A percentile compares a stretch with the other conserved stretches of the same genome.
Conservation (phyloP, 192 early-diverging fungal species). For the Coemansia sp. region DNA sequence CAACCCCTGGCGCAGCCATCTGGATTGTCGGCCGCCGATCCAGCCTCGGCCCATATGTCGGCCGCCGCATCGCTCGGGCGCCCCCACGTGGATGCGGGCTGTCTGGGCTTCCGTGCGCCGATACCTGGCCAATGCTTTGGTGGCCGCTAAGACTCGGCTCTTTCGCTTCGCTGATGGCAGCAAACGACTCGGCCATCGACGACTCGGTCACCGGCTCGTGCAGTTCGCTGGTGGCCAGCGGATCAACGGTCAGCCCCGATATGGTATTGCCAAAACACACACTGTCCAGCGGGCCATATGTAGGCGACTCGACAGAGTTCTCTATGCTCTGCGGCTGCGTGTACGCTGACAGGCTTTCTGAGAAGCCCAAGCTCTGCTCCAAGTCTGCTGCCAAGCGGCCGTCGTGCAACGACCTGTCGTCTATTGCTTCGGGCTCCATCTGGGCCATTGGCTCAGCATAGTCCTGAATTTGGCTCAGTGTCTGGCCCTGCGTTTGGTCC, state of each 20-base stretch:
- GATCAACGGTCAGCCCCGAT: background rate
- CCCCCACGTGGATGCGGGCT: background rate
- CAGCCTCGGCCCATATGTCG: conserved; percentile 24
- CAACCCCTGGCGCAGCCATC: conserved; percentile 1
- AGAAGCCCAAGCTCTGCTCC: conserved; percentile 16
- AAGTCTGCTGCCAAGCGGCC: conserved; percentile 11
- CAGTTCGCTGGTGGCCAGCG: background rate
- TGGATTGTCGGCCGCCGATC: conserved; percentile 24
- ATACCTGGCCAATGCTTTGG: background rate
- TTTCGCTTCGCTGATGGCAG: background rate
- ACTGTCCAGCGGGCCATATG: conserved; percentile 2
- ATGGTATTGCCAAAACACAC: background rate
- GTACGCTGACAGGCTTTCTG: conserved; percentile 11
- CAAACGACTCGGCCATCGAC: background rate
- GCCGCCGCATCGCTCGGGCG: conserved; percentile 15
- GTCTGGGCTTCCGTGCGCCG: background rate
- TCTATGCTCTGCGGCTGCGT: background rate
- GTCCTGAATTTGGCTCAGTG: background rate
- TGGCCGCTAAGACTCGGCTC: background rate
- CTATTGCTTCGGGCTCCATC: background rate
- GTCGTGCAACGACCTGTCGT: conserved; percentile 1
- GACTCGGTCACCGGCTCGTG: background rate
- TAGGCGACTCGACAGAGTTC: background rate
- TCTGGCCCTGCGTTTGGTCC: background rate
- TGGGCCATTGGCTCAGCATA: background rate